phyloP scores from a whole-genome alignment of 371 early-diverging fungal species.

The Amoeboaphelidium protococcarum region DNA sequence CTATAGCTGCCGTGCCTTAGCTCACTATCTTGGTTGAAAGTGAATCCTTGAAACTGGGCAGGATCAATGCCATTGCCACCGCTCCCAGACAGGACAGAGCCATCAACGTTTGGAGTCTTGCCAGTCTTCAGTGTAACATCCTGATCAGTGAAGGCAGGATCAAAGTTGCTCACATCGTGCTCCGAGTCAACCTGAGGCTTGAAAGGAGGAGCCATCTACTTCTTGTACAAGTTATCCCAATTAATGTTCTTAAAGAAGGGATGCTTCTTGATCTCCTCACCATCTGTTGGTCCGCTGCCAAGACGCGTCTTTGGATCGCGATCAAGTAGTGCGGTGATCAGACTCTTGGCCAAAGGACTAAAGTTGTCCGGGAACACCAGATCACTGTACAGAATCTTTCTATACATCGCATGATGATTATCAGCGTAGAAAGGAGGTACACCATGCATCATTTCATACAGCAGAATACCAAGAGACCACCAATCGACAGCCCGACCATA shows the following conservation, averaged over 20 bases:
- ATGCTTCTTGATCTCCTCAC: conserved; percentile 68
- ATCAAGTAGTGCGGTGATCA: conserved; percentile 12
- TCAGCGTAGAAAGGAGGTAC: conserved; percentile 53
- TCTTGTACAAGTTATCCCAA: conserved; percentile 34
- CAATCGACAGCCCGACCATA: conserved; percentile 25
- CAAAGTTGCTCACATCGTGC: conserved; percentile 33
- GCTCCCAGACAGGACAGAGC: no score
- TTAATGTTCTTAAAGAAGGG: conserved; percentile 75
- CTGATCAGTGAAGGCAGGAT: conserved; percentile 20
- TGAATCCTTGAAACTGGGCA: no score
- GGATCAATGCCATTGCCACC: no score
- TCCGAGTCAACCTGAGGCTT: conserved; percentile 26
- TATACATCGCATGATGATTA: conserved; percentile 48
- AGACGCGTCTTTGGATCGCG: conserved; percentile 31
- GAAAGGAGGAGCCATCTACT: conserved; percentile 28
- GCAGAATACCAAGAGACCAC: conserved; percentile 65
- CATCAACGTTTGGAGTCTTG: no score
- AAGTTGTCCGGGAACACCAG: conserved; percentile 41
- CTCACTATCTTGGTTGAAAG: no score
- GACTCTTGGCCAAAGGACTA: not conserved
- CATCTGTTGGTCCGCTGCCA: conserved; percentile 28
- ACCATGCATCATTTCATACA: conserved; percentile 49
- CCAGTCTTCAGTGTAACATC: no score
- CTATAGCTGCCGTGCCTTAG: no score
- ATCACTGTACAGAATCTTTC: conserved; percentile 38